Percentiles rank a stretch among this genome's conserved stretches.
phyloP scores from a whole-genome alignment of 2,329 filamentous ascomycete genomes.

The Fusarium tanahbumbuense region DNA sequence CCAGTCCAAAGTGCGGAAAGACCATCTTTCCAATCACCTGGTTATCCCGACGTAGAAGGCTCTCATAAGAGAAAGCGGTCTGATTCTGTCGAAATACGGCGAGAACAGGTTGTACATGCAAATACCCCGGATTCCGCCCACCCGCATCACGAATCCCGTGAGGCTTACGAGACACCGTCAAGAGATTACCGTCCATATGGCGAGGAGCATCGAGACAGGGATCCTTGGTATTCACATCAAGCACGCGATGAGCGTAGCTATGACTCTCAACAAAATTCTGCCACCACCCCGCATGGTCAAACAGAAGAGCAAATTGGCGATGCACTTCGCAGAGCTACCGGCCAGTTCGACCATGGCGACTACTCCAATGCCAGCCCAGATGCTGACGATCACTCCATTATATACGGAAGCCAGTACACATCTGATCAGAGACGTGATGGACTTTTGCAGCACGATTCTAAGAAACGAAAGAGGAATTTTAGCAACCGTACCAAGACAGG shows the following conservation, averaged over 20 bases:
- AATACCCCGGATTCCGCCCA: slow-evolving; percentile 51
- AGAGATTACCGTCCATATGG: slow-evolving; percentile 60
- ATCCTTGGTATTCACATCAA: slow-evolving; percentile 63
- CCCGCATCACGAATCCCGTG: slow-evolving; percentile 54
- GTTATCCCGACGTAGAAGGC: slow-evolving; percentile 59
- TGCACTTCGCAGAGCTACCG: slow-evolving; percentile 57
- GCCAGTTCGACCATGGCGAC: slow-evolving; percentile 61
- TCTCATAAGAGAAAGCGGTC: slow-evolving; percentile 78
- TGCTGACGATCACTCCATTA: slow-evolving; percentile 61
- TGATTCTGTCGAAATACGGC: slow-evolving; percentile 64
- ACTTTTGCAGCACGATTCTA: slow-evolving; percentile 68
- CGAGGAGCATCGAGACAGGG: slow-evolving; percentile 61
- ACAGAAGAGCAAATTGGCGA: slow-evolving; percentile 64
- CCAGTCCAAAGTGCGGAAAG: slow-evolving; percentile 56
- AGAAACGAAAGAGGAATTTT: slow-evolving; percentile 83
- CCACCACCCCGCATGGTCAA: slow-evolving; percentile 58
- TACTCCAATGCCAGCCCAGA: slow-evolving; percentile 67
- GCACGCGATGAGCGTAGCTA: slow-evolving; percentile 61
- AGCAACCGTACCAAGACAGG: slow-evolving; percentile 97
- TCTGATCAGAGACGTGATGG: slow-evolving; percentile 62
- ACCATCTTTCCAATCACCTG: slow-evolving; percentile 54
- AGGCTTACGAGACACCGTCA: slow-evolving; percentile 57
- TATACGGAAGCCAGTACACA: slow-evolving; percentile 58
- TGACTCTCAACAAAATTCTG: slow-evolving; percentile 60
- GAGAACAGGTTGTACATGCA: slow-evolving; percentile 52